A percentile compares a stretch with the other conserved stretches of the same genome.
Conservation (phyloP, 305 asterid species). For the Caryopteris hybrid region DNA sequence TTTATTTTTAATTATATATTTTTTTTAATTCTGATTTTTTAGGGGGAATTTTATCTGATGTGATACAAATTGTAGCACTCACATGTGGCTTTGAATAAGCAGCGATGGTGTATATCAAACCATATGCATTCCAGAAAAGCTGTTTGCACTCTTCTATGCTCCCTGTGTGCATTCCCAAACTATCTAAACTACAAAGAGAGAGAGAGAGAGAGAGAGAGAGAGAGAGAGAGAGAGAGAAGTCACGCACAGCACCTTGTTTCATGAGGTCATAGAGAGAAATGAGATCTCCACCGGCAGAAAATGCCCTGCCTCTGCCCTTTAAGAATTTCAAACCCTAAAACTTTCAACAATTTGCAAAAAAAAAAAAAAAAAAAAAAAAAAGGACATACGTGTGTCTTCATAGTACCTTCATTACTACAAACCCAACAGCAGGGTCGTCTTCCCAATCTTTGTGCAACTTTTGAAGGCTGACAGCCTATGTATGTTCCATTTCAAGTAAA, state of each 20-base stretch:
- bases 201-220: not conserved
- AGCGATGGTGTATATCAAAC: constrained; percentile 44
- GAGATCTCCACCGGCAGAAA: constrained; percentile 70
- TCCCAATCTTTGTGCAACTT: constrained; percentile 57
- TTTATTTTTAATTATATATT: too few relatives aligned
- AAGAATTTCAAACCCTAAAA: constrained; percentile 19
- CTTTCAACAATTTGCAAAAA: not conserved
- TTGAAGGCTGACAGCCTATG: constrained; percentile 46
- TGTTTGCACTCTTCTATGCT: constrained; percentile 54
- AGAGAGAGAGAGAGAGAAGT: not conserved
- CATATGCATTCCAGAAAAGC: constrained; percentile 43
- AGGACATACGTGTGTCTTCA: not conserved
- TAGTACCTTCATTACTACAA: constrained; percentile 57
- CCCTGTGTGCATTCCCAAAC: constrained; percentile 36
- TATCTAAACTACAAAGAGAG: too few relatives aligned
- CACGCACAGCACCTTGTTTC: constrained; percentile 31
- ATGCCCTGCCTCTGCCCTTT: constrained; percentile 58
- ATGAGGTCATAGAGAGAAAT: constrained; percentile 33
- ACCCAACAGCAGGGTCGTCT: constrained; percentile 43
- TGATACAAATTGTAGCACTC: constrained; percentile 26
- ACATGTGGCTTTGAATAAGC: constrained; percentile 75
- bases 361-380: too few relatives aligned
- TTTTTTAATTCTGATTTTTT: too few relatives aligned
- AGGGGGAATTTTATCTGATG: too few relatives aligned
- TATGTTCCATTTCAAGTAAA: not conserved